Base-by-base conservation (phyloP, 371 early-diverging fungal genomes). In the Mucor ambiguus region DNA sequence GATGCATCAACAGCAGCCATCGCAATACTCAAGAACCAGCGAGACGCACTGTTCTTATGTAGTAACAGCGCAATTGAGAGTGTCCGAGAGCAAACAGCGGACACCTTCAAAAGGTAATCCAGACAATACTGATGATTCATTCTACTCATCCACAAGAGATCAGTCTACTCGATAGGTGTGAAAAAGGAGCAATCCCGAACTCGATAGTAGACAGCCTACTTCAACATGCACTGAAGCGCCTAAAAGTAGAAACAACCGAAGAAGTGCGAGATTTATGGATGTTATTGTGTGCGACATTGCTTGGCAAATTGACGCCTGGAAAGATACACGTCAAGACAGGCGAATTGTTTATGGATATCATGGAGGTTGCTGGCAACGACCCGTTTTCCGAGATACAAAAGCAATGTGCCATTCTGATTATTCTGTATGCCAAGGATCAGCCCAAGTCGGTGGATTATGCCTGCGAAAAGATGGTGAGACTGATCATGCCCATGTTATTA, bases 331-430 rank as follows among this genome's bases (percentile, higher is more conserved):
- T 62, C 12, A 35, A 29, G 4, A 49, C 62, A 7, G 56, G 64
- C 6, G 72, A 70, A 10, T 20, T 33, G 6, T 55, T 58, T 3
- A 61, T 72, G 54, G 66, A 67, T 4, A 46, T 79, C 6, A 28
- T 70, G 33, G 54, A 69, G 20, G 18, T 60, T 2, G 70, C 72
- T 2, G 60, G 61, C 16, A 43, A 56, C 0, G 76, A 79, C 49
- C 44, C 54, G 7, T 79, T 66, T 63, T 66, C 76, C n/a, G 79
- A 76, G 14, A 69, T 72, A 0, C 66, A 69, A 41, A 72, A 76
- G 43, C 62, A 65, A 33, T 63, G 60, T 28, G 70, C 67, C 0
- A 48, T 59, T 10, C 18, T 68, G 0, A 46, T 76, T 20, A 16
- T 66, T 4, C 16, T 46, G 16, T 66, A 74, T 11, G 60, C 76